Conservation (phyloP, 768 basidiomycete species). For the Suillus weaverae region DNA sequence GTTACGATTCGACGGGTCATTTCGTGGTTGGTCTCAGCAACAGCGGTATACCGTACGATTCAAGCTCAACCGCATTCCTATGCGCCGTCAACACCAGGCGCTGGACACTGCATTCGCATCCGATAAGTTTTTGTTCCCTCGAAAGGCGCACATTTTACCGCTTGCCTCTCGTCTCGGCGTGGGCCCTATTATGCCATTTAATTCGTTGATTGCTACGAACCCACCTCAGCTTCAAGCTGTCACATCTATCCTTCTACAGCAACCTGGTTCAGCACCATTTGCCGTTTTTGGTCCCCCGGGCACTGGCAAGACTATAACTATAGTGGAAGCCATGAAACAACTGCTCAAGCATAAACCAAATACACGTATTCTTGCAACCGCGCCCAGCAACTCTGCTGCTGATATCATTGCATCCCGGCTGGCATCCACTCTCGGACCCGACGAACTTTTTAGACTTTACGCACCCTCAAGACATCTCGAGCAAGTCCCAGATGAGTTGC, state of each 20-base stretch:
- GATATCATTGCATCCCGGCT: conserved; percentile 56
- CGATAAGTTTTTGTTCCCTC: conserved; percentile 50
- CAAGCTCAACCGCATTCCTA: conserved; percentile 52
- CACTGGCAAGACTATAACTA: conserved; percentile 68
- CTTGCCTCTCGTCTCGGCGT: neutral
- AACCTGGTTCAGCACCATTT: conserved; percentile 53
- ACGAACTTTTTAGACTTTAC: conserved; percentile 53
- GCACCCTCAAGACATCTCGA: conserved; percentile 43
- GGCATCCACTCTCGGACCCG: conserved; percentile 27
- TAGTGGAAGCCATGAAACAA: conserved; percentile 63
- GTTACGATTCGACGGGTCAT: conserved; percentile 47
- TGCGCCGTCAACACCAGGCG: conserved; percentile 57
- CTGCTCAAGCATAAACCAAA: conserved; percentile 42
- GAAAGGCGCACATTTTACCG: conserved; percentile 9
- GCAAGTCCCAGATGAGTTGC: conserved; percentile 39
- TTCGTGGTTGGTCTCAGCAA: conserved; percentile 26
- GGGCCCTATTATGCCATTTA: conserved; percentile 30
- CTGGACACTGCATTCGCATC: conserved; percentile 40
- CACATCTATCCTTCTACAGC: conserved; percentile 41
- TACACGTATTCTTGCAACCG: conserved; percentile 58
- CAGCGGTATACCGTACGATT: conserved; percentile 54
- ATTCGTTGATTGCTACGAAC: conserved; percentile 48
- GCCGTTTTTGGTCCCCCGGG: conserved; percentile 66
- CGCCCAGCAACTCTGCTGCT: conserved; percentile 68
- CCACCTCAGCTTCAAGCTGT: conserved; percentile 50